Percentiles rank a stretch among this genome's conserved stretches.
These are phyloP conservation scores for Cucumis melo DNA, from an alignment of 306 rosid genomes.

Conservation along the genomic window DNA sequence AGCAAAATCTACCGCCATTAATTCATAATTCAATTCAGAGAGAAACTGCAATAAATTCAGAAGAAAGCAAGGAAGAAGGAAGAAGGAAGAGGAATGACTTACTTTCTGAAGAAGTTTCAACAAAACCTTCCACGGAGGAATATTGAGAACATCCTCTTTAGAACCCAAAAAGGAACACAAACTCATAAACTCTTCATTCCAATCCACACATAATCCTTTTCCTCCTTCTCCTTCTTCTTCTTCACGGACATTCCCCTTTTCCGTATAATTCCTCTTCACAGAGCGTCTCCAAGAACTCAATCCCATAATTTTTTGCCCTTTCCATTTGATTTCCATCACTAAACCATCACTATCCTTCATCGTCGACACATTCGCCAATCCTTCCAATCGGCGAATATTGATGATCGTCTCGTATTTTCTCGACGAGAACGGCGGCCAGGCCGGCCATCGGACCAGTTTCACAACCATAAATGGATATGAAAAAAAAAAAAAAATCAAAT, in stretches of 20 bases:
- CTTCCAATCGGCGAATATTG: slow-evolving; percentile 1
- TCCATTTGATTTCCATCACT: slow-evolving; percentile 19
- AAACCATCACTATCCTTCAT: background rate
- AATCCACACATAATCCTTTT: background rate
- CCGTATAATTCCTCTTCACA: slow-evolving; percentile 15
- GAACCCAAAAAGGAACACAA: slow-evolving; percentile 12
- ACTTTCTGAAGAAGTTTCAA: slow-evolving; percentile 14
- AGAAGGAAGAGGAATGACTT: background rate
- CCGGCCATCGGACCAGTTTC: slow-evolving; percentile 27
- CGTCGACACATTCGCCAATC: background rate
- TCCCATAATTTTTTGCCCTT: slow-evolving; percentile 21
- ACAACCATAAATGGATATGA: slow-evolving; percentile 16
- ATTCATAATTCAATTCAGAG: background rate
- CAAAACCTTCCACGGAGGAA: slow-evolving; percentile 17
- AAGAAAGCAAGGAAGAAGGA: background rate
- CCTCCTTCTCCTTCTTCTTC: background rate
- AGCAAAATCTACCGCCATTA: background rate
- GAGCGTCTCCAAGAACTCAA: slow-evolving; percentile 13
- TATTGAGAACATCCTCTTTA: slow-evolving; percentile 9
- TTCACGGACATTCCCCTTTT: slow-evolving; percentile 1
- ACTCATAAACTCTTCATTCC: slow-evolving; percentile 19
- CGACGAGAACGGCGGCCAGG: slow-evolving; percentile 18
- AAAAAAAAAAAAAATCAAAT: background rate
- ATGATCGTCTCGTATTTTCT: slow-evolving; percentile 14
- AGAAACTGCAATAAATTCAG: background rate